Evolutionary conservation across 2,329 filamentous ascomycete genomes (phyloP).

Genomic region (Aphanoascus verrucosus): DNA sequence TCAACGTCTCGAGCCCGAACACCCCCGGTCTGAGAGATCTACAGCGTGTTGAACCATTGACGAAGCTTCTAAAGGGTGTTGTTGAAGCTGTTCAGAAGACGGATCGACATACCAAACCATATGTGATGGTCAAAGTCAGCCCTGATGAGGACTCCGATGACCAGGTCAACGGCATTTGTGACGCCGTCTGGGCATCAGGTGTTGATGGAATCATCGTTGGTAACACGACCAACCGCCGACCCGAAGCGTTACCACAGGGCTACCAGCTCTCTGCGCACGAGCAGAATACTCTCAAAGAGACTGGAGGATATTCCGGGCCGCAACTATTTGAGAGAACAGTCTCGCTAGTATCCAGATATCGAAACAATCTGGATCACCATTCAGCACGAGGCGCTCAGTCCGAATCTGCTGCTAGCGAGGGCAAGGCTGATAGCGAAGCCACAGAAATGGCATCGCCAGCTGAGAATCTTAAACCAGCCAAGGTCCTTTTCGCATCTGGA

Average conservation of each 20-base stretch:
- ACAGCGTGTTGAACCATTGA: slow-evolving; percentile 74
- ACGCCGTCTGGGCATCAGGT: slow-evolving; percentile 70
- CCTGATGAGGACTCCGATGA: slow-evolving; percentile 82
- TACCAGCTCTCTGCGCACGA: slow-evolving; percentile 57
- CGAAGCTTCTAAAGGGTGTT: slow-evolving; percentile 67
- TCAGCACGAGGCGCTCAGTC: slow-evolving; percentile 17
- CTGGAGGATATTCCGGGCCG: slow-evolving; percentile 83
- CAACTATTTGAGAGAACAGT: slow-evolving; percentile 75
- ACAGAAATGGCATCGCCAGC: slow-evolving; percentile 5
- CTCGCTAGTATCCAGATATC: slow-evolving; percentile 67
- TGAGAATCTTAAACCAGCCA: slow-evolving; percentile 31
- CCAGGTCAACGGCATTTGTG: slow-evolving; percentile 79
- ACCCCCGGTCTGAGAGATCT: slow-evolving; percentile 81
- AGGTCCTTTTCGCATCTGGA: slow-evolving; percentile 86
- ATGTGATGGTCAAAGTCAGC: slow-evolving; percentile 95
- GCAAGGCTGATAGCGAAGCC: slow-evolving; percentile 17
- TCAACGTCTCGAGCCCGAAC: slow-evolving; percentile 95
- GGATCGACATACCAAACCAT: slow-evolving; percentile 61
- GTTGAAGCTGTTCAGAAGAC: slow-evolving; percentile 63
- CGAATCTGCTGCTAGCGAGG: slow-evolving; percentile 14
- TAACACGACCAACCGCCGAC: slow-evolving; percentile 83
- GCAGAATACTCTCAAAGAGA: slow-evolving; percentile 57
- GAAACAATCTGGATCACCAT: slow-evolving; percentile 52
- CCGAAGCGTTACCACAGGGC: slow-evolving; percentile 57
- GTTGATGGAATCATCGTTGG: slow-evolving; percentile 95